Conservation (phyloP, 352 stramenopile species). For the Phytophthora foliorum region DNA sequence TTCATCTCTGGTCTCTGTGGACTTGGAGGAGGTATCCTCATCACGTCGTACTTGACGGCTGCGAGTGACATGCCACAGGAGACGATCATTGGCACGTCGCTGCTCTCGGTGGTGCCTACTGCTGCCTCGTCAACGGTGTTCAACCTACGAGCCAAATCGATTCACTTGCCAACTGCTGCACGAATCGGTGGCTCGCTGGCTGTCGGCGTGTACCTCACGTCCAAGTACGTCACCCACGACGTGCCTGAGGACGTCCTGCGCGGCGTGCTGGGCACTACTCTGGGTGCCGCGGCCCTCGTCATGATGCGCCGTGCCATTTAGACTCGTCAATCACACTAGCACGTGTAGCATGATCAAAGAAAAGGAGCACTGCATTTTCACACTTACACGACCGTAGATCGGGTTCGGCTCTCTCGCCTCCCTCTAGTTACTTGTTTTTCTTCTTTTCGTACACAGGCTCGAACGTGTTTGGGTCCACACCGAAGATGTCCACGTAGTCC, state of each 20-base stretch:
- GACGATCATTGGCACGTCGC: constrained; percentile 85
- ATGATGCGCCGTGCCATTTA: constrained; percentile 86
- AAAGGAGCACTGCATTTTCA: constrained; percentile 32
- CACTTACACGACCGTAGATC: constrained; percentile 20
- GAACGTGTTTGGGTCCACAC: constrained; percentile 67
- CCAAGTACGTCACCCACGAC: constrained; percentile 86
- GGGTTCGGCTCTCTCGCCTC: constrained; percentile 28
- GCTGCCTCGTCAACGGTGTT: constrained; percentile 84
- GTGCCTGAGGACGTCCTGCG: constrained; percentile 81
- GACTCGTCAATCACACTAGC: constrained; percentile 12
- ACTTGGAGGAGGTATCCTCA: constrained; percentile 86
- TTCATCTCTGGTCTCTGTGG: constrained; percentile 90
- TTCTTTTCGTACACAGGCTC: constrained; percentile 88
- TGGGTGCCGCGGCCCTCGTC: constrained; percentile 74
- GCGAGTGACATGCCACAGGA: constrained; percentile 89
- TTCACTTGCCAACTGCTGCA: constrained; percentile 78
- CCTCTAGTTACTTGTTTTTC: constrained; percentile 67
- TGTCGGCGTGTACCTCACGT: constrained; percentile 76
- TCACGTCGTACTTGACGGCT: constrained; percentile 87
- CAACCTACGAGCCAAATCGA: constrained; percentile 81
- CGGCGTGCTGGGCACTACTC: constrained; percentile 75
- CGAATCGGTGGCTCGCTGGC: constrained; percentile 76
- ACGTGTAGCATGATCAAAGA: constrained; percentile 23
- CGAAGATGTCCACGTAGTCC: constrained; percentile 88
- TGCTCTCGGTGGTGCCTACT: constrained; percentile 85